Evolutionary conservation across 257 asterid genomes (phyloP).

Genomic region (Scutellaria baicalensis): DNA sequence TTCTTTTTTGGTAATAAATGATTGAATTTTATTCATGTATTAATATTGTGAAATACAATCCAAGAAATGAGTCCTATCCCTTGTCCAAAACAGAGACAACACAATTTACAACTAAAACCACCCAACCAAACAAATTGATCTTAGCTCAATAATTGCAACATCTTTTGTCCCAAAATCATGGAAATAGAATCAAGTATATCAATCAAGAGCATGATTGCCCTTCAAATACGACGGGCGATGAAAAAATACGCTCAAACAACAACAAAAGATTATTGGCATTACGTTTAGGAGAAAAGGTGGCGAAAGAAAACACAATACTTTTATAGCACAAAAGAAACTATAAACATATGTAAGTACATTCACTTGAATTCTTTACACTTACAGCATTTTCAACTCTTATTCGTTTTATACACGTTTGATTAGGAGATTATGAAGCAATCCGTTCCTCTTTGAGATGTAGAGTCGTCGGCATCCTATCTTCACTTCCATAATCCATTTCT

Average conservation of each 20-base stretch:
- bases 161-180: neutral
- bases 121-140: neutral
- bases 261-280: constrained; percentile 8
- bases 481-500: constrained; percentile 31
- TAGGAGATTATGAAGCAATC: constrained; percentile 31
- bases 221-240: neutral
- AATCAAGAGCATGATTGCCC: neutral
- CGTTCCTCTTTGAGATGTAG: constrained; percentile 55
- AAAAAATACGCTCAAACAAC: neutral
- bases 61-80: neutral
- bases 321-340: constrained; percentile 9
- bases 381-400: neutral
- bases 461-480: constrained; percentile 32
- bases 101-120: neutral
- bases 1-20: no score
- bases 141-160: neutral
- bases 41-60: no score
- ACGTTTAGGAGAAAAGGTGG: neutral
- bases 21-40: no score
- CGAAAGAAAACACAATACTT: constrained; percentile 2
- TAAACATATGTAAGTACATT: neutral
- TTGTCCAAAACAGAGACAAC: neutral
- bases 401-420: neutral
- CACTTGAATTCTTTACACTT: constrained; percentile 5
- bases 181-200: neutral